phyloP scores from a whole-genome alignment of 805 yeast genomes.

The Starmerella sp. region DNA sequence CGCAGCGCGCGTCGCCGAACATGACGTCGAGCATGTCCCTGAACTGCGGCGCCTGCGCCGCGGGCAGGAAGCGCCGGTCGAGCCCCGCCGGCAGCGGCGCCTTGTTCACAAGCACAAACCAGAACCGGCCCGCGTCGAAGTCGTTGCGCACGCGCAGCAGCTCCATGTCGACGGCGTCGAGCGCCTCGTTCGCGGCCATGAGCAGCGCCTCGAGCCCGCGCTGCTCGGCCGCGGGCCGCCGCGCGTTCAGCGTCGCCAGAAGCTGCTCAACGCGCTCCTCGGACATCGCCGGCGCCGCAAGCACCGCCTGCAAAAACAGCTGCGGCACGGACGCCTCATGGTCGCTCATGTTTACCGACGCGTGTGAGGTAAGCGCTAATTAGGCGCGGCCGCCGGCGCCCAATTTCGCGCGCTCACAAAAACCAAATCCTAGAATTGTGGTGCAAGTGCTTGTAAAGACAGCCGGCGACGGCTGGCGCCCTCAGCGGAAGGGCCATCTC shows the following conservation, averaged over 20 bases:
- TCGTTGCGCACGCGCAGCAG: slow-evolving; percentile 12
- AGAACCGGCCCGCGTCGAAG: slow-evolving; percentile 5
- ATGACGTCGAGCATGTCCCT: slow-evolving; percentile 13
- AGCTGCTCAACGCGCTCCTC: not conserved
- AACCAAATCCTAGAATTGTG: too few species aligned
- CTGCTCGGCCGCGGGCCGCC: not conserved
- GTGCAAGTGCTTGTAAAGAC: too few species aligned
- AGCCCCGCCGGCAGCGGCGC: slow-evolving; percentile 1
- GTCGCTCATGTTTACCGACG: not conserved
- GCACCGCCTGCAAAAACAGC: slow-evolving; percentile 4
- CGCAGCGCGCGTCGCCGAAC: slow-evolving; percentile 5
- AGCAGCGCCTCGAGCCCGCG: not conserved
- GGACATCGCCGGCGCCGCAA: slow-evolving; percentile 2
- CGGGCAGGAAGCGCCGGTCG: slow-evolving; percentile 5
- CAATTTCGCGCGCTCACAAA: too few species aligned
- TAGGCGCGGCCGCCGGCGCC: too few species aligned
- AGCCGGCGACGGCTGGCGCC: too few species aligned
- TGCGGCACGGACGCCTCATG: not conserved
- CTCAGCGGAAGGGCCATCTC: too few species aligned
- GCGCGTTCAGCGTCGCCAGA: slow-evolving; percentile 1
- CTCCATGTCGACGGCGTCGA: slow-evolving; percentile 12
- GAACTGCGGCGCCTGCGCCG: slow-evolving; percentile 8
- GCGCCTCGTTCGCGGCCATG: slow-evolving; percentile 1
- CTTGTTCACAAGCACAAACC: slow-evolving; percentile 5
- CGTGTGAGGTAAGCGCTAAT: too few species aligned